Base-by-base conservation (phyloP, 129 eudicot genomes). In the Cynara cardunculus region DNA sequence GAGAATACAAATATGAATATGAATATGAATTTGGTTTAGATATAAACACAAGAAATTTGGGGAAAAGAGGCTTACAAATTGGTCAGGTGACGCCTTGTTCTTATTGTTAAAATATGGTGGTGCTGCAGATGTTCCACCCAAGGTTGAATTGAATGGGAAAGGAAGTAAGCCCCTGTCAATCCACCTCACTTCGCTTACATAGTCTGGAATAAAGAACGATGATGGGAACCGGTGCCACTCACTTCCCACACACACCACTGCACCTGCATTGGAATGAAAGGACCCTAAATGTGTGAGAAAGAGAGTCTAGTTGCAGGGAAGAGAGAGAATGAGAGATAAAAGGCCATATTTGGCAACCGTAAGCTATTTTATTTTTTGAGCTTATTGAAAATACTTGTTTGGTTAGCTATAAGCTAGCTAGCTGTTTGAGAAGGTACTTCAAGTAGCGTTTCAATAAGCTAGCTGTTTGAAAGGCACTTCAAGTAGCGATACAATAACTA, bases 151-250 rank as follows among this genome's bases (percentile, higher is more conserved):
- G 61, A 92, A 96, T 0, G 97, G 99, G 73, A 96, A 85, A 7
- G 99, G 97, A 76, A 96, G 98, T 56, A 96, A 91, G 46, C 99
- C 99, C 69, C 85, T 82, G 81, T 96, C 95, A 76, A 96, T 84
- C 99, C 99, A 96, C 81, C 89, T 83, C n/a, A 96, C 99, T 85
- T 92, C 88, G 62, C 86, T 83, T 25, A 92, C 87, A 67, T 96
- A 90, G 7, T 91, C 98, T 69, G 99, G 99, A 32, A 96, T 80
- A 69, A 96, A 91, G 78, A 96, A 96, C 10, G 99, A 92, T 71
- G 99, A 96, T 18, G 99, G 99, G 75, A 81, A 96, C 2, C 98
- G 86, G 82, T 96, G 99, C 99, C 99, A 96, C 84, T 96, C 99
- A 84, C 97, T 92, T 73, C 99, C 99, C 73, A 96, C 98, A 80